Evolutionary conservation across 345 rosid genomes (phyloP), one percentile per base, ranked within the genome.

Genomic region (Ceriops decandra): DNA sequence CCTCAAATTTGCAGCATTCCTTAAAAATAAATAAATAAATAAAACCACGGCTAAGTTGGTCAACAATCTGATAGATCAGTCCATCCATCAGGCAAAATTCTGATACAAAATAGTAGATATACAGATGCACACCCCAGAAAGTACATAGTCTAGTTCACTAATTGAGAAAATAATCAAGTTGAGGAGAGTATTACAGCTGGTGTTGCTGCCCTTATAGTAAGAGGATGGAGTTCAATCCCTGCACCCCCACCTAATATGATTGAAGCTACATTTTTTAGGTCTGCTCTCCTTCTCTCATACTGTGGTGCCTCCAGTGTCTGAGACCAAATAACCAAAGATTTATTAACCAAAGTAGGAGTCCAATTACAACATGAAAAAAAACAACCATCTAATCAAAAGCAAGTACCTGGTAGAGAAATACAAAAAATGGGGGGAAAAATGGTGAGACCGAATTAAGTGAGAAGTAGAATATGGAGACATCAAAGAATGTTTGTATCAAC

Each of bases 231-330:
- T 30, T 88, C 85, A 81, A 87, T 86, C 74, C 98, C 98, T 28
- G 90, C 79, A 66, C 98, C 98, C 71, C 98, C 98, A 70, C 98
- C 98, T 57, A 93, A 72, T 82, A 93, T 88, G 80, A 93, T 79
- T 0, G 97, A 84, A 68, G 93, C 98, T 22, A 93, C 91, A 70
- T 89, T 91, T 72, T 93, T 88, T 0, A 97, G 97, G 73, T 93
- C 95, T 30, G 81, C 90, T 76, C 73, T 83, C 64, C 57, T 70
- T 73, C 89, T 83, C 71, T 82, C 88, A 47, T 85, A 72, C 69
- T 75, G 63, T 6, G 85, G 84, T 62, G 80, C 79, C 52, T 78
- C 81, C 4, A 81, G 24, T 47, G 87, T 83, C 95, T 91, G 57
- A 63, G 51, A 68, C 17, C n/a, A 33, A 21, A 21, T 17, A 27